phyloP scores from a whole-genome alignment of 805 yeast genomes.

The Osmozyma mogii region DNA sequence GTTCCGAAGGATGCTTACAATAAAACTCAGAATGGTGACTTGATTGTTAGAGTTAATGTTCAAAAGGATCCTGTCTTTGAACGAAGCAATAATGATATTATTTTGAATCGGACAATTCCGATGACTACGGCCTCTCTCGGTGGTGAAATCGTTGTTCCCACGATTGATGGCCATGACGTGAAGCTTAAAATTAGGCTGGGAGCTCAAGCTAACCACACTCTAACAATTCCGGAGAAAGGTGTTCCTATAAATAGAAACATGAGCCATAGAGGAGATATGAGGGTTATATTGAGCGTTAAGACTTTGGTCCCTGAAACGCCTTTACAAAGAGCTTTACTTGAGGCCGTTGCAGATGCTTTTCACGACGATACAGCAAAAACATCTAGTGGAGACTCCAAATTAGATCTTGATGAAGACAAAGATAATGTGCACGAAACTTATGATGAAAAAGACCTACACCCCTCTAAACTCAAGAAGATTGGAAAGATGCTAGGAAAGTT shows the following conservation, averaged over 20 bases:
- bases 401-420: constrained; percentile 22
- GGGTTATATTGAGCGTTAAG: constrained; percentile 62
- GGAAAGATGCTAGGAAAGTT: constrained; percentile 53
- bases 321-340: constrained; percentile 81
- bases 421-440: constrained; percentile 14
- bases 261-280: constrained; percentile 68
- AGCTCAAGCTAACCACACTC: constrained; percentile 65
- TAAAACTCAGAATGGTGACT: constrained; percentile 72
- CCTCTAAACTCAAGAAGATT: constrained; percentile 45
- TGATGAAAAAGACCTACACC: constrained; percentile 35
- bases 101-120: constrained; percentile 61
- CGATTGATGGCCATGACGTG: constrained; percentile 70
- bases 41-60: constrained; percentile 75
- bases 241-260: constrained; percentile 57
- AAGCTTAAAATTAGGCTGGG: constrained; percentile 80
- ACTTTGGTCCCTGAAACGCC: constrained; percentile 71
- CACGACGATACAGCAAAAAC: constrained; percentile 75
- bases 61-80: constrained; percentile 64
- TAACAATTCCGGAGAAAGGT: constrained; percentile 81
- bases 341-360: constrained; percentile 88
- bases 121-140: constrained; percentile 97
- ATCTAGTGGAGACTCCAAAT: constrained; percentile 39
- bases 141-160: constrained; percentile 85
- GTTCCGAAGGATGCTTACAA: constrained; percentile 67
- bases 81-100: constrained; percentile 59